These are phyloP conservation scores for Rhodamnia rubescens DNA, from an alignment of 345 rosid species.

Conservation along the genomic window DNA sequence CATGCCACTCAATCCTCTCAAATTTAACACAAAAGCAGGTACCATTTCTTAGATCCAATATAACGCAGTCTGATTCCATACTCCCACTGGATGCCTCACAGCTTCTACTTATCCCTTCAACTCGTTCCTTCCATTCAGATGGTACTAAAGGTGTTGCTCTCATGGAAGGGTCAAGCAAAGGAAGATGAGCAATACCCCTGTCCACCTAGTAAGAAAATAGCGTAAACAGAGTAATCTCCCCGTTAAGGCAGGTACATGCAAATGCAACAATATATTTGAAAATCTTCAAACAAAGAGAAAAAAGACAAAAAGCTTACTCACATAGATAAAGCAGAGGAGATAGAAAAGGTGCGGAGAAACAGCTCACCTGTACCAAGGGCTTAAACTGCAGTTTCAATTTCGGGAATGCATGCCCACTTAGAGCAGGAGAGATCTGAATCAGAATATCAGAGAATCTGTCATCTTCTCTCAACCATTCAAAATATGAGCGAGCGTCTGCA, in stretches of 20 bases:
- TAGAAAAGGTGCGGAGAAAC: background rate
- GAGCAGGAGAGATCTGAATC: conserved; percentile 79
- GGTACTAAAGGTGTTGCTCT: conserved; percentile 72
- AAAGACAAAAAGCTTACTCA: background rate
- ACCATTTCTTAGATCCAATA: conserved; percentile 92
- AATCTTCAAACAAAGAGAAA: background rate
- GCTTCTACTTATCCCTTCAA: conserved; percentile 27
- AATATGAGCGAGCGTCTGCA: conserved; percentile 62
- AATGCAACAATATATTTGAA: background rate
- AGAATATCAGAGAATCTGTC: conserved; percentile 56
- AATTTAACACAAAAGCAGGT: background rate
- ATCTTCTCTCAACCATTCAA: conserved; percentile 69
- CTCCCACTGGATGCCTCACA: conserved; percentile 16
- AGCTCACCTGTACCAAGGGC: conserved; percentile 83
- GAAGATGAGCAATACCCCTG: conserved; percentile 78
- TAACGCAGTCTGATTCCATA: conserved; percentile 23
- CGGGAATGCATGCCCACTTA: conserved; percentile 75
- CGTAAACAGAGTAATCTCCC: background rate
- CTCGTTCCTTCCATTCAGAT: conserved; percentile 69
- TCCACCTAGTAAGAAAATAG: conserved; percentile 42
- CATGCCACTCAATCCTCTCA: background rate
- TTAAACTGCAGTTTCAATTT: conserved; percentile 77
- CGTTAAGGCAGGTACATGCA: background rate
- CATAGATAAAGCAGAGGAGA: background rate
- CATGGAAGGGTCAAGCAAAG: conserved; percentile 59